Conservation (phyloP, 768 basidiomycete genomes). For the Hygrophoropsis aurantiaca region DNA sequence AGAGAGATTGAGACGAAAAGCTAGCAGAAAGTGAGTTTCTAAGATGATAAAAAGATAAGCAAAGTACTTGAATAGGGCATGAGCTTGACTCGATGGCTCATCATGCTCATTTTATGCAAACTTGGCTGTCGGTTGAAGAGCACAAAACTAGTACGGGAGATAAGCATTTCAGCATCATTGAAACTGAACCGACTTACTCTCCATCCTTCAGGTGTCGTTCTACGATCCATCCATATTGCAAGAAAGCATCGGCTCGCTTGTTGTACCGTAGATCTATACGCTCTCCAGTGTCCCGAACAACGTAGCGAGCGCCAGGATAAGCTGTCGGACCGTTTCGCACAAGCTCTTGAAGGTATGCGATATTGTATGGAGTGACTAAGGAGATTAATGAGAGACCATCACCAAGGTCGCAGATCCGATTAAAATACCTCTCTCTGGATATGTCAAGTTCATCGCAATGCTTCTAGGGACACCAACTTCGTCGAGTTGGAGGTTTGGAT, state of each 20-base stretch:
- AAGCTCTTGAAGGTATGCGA: constrained; percentile 88
- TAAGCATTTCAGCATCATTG: constrained; percentile 12
- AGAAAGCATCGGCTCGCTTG: constrained; percentile 90
- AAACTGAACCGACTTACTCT: constrained; percentile 68
- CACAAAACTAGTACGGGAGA: constrained; percentile 57
- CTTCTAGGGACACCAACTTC: constrained; percentile 94
- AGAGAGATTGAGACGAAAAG: constrained; percentile 96
- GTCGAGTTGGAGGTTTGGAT: constrained; percentile 94
- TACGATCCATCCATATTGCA: constrained; percentile 98
- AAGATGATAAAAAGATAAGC: constrained; percentile 8
- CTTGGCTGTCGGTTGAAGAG: constrained; percentile 98
- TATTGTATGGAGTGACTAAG: constrained; percentile 97
- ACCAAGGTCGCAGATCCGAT: neutral
- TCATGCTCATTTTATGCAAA: constrained; percentile 99
- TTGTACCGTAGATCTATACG: constrained; percentile 96
- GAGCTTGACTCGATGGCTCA: constrained; percentile 95
- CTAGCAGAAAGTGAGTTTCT: constrained; percentile 39
- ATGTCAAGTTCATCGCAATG: constrained; percentile 98
- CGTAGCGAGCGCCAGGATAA: constrained; percentile 96
- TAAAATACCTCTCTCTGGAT: constrained; percentile 82
- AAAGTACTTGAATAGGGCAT: constrained; percentile 97
- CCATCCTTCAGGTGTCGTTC: constrained; percentile 97
- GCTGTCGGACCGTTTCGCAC: constrained; percentile 93
- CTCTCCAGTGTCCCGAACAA: constrained; percentile 95
- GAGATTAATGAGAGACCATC: constrained; percentile 9